Evolutionary conservation across 768 basidiomycete species (phyloP).

Genomic region (Calocera cornea): DNA sequence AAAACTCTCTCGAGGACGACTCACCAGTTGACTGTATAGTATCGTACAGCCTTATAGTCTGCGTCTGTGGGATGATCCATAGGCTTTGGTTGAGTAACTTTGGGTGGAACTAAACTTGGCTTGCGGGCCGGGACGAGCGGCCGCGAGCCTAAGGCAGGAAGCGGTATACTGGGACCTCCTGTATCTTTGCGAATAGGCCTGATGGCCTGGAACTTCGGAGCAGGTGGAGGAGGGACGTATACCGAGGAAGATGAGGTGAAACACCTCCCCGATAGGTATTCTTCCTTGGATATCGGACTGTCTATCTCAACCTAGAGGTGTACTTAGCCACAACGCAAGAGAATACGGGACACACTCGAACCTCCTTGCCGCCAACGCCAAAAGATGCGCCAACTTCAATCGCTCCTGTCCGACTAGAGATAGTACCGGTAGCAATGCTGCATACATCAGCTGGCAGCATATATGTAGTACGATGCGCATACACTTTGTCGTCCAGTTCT

Average conservation of each 20-base stretch:
- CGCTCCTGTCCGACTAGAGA: background rate
- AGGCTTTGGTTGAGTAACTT: constrained; percentile 30
- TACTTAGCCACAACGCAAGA: background rate
- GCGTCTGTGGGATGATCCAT: constrained; percentile 16
- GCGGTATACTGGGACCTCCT: constrained; percentile 13
- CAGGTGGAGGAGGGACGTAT: constrained; percentile 13
- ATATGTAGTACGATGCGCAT: background rate
- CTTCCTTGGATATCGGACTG: constrained; percentile 36
- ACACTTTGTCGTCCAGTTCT: constrained; percentile 16
- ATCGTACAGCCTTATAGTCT: constrained; percentile 20
- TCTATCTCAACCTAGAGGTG: constrained; percentile 29
- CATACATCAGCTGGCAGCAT: background rate
- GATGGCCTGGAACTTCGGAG: constrained; percentile 22
- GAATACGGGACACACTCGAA: constrained; percentile 32
- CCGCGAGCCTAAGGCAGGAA: background rate
- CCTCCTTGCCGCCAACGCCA: constrained; percentile 40
- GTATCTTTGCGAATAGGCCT: constrained; percentile 26
- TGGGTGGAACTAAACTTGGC: constrained; percentile 17
- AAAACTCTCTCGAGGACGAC: constrained; percentile 9
- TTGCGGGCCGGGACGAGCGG: constrained; percentile 14
- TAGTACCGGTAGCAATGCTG: background rate
- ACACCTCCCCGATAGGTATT: constrained; percentile 52
- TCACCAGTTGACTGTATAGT: constrained; percentile 63
- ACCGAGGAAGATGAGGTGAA: constrained; percentile 31
- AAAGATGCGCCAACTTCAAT: constrained; percentile 27